Evolutionary conservation across 2,329 filamentous ascomycete species (phyloP).

Genomic region (Neopestalotiopsis sp.): DNA sequence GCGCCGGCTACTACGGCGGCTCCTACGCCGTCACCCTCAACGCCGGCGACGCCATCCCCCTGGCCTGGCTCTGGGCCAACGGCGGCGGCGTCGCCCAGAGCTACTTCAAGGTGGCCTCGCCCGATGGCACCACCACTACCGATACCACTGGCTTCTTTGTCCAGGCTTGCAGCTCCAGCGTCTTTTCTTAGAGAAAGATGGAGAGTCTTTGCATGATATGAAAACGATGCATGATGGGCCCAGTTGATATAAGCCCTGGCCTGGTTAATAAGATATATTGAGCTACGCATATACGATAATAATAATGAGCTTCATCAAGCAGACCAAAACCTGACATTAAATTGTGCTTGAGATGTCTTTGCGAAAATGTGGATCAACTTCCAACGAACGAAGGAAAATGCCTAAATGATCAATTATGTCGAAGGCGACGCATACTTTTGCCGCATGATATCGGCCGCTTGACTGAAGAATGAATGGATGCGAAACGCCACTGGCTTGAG

Average conservation of each 20-base stretch:
- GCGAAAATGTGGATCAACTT: too few species aligned
- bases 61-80: constrained; percentile 24
- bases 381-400: too few species aligned
- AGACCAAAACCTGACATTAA: too few species aligned
- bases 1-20: constrained; percentile 11
- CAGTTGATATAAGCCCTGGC: too few species aligned
- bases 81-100: constrained; percentile 20
- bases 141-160: constrained; percentile 20
- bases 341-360: too few species aligned
- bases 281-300: too few species aligned
- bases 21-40: constrained; percentile 14
- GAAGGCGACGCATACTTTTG: background rate
- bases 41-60: constrained; percentile 23
- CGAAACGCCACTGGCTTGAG: background rate
- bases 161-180: constrained; percentile 18
- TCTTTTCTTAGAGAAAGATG: constrained; percentile 10
- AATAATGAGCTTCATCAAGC: too few species aligned
- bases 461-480: background rate
- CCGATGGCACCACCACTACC: constrained; percentile 16
- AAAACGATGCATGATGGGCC: too few species aligned
- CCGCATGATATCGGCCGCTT: background rate
- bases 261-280: too few species aligned
- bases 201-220: too few species aligned
- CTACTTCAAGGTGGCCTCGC: constrained; percentile 18
- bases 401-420: background rate